Percentiles rank a stretch among this genome's conserved stretches.
These are phyloP conservation scores for Mycena capillaripes DNA, from an alignment of 768 basidiomycete species.

Conservation along the genomic window DNA sequence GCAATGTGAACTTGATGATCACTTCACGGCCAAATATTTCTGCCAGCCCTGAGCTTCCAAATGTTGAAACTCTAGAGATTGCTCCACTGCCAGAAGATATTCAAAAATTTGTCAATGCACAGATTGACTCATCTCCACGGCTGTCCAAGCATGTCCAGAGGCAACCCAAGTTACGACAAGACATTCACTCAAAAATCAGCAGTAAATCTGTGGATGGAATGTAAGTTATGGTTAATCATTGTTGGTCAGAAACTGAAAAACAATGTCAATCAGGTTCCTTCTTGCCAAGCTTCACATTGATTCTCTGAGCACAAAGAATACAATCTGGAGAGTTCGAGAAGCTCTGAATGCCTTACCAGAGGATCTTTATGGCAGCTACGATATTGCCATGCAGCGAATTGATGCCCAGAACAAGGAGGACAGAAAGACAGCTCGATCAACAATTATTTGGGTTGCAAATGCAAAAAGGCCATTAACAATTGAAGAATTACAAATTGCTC, in stretches of 20 bases:
- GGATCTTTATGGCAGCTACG: too few species aligned
- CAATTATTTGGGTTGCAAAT: too few species aligned
- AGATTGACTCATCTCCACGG: not conserved
- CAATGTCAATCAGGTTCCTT: too few species aligned
- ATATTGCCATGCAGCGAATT: too few species aligned
- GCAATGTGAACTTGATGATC: not conserved
- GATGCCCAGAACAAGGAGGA: too few species aligned
- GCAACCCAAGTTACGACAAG: not conserved
- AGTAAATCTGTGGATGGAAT: not conserved
- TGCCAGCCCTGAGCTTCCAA: not conserved
- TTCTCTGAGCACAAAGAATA: too few species aligned
- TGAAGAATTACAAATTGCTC: too few species aligned
- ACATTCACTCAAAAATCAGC: not conserved
- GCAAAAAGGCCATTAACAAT: too few species aligned
- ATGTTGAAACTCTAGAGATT: not conserved
- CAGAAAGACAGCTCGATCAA: too few species aligned
- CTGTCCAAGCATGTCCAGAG: not conserved
- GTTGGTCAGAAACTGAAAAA: not conserved
- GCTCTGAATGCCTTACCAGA: too few species aligned
- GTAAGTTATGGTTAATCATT: not conserved
- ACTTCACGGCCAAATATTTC: conserved; percentile 1
- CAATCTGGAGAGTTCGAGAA: too few species aligned
- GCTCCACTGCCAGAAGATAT: not conserved
- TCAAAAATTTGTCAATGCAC: not conserved
- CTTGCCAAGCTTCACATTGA: too few species aligned